phyloP scores from a whole-genome alignment of 2,329 filamentous ascomycete species.

The Ramularia collo-cygni region DNA sequence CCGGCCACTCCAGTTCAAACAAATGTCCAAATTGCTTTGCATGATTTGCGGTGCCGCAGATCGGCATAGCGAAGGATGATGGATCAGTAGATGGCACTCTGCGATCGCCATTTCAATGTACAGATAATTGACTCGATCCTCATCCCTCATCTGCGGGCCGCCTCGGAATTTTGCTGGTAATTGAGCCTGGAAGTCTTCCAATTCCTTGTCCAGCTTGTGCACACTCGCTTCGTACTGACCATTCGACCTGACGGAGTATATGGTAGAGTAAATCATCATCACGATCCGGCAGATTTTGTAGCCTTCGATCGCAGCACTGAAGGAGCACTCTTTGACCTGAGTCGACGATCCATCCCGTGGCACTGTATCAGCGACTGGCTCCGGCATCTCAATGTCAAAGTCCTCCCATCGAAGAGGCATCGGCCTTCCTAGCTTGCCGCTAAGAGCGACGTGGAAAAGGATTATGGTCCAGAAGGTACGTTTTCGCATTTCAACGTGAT shows the following conservation, averaged over 20 bases:
- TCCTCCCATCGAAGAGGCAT: slow-evolving; percentile 69
- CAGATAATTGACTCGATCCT: slow-evolving; percentile 42
- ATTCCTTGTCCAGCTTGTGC: slow-evolving; percentile 57
- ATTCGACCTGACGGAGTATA: slow-evolving; percentile 62
- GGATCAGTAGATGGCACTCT: slow-evolving; percentile 45
- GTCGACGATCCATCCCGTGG: slow-evolving; percentile 49
- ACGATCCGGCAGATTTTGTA: slow-evolving; percentile 61
- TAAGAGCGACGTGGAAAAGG: slow-evolving; percentile 59
- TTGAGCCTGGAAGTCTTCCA: slow-evolving; percentile 56
- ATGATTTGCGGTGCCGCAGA: slow-evolving; percentile 54
- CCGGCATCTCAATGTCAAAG: slow-evolving; percentile 71
- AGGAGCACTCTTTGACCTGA: slow-evolving; percentile 54
- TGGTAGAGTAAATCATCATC: slow-evolving; percentile 66
- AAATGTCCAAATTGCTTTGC: slow-evolving; percentile 48
- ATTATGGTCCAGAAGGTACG: slow-evolving; percentile 70
- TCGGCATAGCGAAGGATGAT: slow-evolving; percentile 47
- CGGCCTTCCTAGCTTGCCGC: slow-evolving; percentile 68
- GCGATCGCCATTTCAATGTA: slow-evolving; percentile 45
- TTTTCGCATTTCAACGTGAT: slow-evolving; percentile 71
- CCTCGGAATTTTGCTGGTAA: slow-evolving; percentile 57
- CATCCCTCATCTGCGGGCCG: slow-evolving; percentile 36
- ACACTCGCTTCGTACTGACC: slow-evolving; percentile 55
- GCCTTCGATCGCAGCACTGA: slow-evolving; percentile 58
- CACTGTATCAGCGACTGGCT: slow-evolving; percentile 63
- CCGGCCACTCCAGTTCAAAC: slow-evolving; percentile 58